Evolutionary conservation across 768 basidiomycete species (phyloP).

Genomic region (Lactifluus rugatus): DNA sequence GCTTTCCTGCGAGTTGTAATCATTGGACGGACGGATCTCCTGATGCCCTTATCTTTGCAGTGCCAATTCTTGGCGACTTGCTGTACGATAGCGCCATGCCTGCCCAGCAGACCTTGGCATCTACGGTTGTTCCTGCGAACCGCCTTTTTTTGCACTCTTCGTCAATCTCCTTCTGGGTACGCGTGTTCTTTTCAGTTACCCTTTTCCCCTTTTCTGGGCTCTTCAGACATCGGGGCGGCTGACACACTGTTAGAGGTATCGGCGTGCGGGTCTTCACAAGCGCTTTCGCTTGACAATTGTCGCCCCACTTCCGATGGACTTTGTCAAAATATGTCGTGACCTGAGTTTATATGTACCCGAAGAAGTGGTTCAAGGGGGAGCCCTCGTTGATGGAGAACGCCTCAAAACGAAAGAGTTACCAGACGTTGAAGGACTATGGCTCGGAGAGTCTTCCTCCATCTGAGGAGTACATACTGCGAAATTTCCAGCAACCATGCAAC

Average conservation of each 20-base stretch:
- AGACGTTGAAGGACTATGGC: constrained; percentile 12
- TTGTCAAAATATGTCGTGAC: constrained; percentile 11
- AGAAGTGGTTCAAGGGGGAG: constrained; percentile 8
- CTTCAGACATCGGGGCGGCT: neutral
- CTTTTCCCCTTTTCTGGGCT: neutral
- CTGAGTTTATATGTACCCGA: neutral
- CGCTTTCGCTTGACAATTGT: constrained; percentile 15
- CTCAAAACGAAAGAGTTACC: neutral
- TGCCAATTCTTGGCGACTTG: constrained; percentile 16
- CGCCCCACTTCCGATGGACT: constrained; percentile 18
- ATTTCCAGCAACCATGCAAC: neutral
- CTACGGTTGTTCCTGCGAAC: neutral
- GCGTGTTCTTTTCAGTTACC: too few relatives aligned
- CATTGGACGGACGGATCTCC: neutral
- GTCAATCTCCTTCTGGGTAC: constrained; percentile 16
- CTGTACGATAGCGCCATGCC: constrained; percentile 5
- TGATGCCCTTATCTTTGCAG: neutral
- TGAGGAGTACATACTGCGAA: neutral
- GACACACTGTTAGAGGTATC: constrained; percentile 13
- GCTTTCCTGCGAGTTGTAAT: neutral
- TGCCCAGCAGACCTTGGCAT: neutral
- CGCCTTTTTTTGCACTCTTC: constrained; percentile 20
- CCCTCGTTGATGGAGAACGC: constrained; percentile 7
- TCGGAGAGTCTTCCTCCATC: neutral
- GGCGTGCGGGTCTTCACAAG: constrained; percentile 11